Percentiles rank a stretch among this genome's conserved stretches.
Conservation (phyloP, 1,284 basidiomycete species). For the Ustilago hordei region DNA sequence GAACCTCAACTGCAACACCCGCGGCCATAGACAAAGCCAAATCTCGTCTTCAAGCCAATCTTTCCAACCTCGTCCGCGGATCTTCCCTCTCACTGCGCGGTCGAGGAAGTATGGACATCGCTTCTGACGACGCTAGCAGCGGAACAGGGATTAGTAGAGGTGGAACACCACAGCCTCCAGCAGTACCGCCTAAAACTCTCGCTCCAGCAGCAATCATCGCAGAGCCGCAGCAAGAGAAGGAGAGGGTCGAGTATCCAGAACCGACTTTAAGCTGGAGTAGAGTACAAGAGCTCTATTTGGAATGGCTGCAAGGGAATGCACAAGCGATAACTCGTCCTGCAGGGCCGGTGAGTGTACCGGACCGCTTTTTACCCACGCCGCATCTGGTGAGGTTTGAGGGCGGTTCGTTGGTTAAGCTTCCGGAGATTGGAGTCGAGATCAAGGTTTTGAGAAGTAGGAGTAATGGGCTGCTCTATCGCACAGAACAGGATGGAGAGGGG, state of each 20-base stretch:
- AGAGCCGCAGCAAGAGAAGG: not conserved
- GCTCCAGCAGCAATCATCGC: not conserved
- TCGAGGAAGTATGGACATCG: not conserved
- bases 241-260: not conserved
- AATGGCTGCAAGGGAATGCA: conserved; percentile 13
- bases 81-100: conserved; percentile 12
- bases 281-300: conserved; percentile 3
- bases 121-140: not conserved
- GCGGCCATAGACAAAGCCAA: conserved; percentile 7
- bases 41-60: conserved; percentile 29
- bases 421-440: not conserved
- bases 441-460: not conserved
- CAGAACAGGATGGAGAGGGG: not conserved
- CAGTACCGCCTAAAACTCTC: conserved; percentile 17
- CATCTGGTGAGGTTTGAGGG: not conserved
- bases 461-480: not conserved
- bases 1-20: conserved; percentile 13
- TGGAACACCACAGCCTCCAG: conserved; percentile 3
- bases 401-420: not conserved
- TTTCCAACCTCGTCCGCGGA: conserved; percentile 24
- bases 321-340: conserved; percentile 18
- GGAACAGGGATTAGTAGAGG: not conserved
- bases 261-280: conserved; percentile 1
- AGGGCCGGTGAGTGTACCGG: not conserved
- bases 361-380: conserved; percentile 7